Evolutionary conservation across 371 early-diverging fungal species (phyloP), one percentile per base, ranked within the genome.

Genomic region (Funneliformis caledonium): DNA sequence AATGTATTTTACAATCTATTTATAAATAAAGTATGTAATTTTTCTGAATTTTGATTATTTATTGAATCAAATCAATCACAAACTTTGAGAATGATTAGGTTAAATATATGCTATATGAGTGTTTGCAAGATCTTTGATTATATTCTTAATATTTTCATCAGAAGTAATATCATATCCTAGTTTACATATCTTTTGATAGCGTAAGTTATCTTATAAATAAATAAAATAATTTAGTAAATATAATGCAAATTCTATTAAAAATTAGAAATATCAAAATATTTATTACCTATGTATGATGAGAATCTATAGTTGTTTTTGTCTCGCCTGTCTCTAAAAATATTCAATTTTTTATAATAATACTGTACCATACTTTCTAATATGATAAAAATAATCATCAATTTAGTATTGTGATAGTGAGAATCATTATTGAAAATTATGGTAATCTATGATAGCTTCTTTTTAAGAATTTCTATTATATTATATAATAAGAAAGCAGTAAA

Each of bases 371-470:
- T 14, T 60, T 60, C 60, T 14, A 60, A 2, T 60, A n/a, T 12
- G 60, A 60, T 60, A n/a, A 60, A 60, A n/a, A 6, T 11, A 60
- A 60, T 60, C 60, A 60, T 60, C 60, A 60, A 60, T 60, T 60
- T 5, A 22, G 14, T 60, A 60, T 60, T 60, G 14, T 60, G 60
- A 5, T 60, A 60, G 5, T 14, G 60, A 26, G 3, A 14, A 14
- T 14, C 60, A 12, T 60, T 60, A 16, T 60, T 14, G 3, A 14
- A 60, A 16, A 60, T 14, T 60, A 14, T 22, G 1, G 60, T 60
- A n/a, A 56, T 60, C 60, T 14, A n/a, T 60, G 2, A 12, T 60
- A 14, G 9, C 12, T 60, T 60, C 4, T 12, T 16, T 6, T 60
- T 16, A n/a, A 60, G 16, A 60, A 5, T 22, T 60, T 60, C 60